Evolutionary conservation across 495 filamentous ascomycete genomes (phyloP).

Genomic region (Penicillium silybi): DNA sequence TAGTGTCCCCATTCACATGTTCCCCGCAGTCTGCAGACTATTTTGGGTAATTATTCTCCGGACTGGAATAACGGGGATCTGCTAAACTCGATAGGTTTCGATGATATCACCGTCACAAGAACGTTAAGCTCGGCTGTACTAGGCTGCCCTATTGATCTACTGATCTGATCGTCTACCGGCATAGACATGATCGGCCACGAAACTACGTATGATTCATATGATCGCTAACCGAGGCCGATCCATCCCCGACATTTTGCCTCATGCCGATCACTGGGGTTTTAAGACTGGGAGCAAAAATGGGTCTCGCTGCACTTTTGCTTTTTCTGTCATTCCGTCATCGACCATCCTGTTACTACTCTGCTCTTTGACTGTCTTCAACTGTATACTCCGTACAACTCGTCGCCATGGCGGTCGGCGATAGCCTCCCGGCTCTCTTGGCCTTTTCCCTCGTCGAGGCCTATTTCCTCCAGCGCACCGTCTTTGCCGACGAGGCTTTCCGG

Average conservation of each 20-base stretch:
- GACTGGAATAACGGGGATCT: neutral
- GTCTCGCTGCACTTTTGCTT: neutral
- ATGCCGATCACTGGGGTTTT: neutral
- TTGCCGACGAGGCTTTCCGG: slow-evolving; percentile 24
- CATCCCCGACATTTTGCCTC: neutral
- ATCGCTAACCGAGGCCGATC: neutral
- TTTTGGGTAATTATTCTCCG: neutral
- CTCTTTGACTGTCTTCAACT: neutral
- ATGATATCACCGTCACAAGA: neutral
- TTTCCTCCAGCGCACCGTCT: slow-evolving; percentile 27
- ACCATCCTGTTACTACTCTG: neutral
- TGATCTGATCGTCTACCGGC: no score
- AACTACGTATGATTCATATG: no score
- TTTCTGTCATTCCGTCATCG: neutral
- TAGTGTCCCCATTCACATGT: neutral
- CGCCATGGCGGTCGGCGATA: slow-evolving; percentile 12
- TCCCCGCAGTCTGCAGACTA: neutral
- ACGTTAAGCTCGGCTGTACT: neutral
- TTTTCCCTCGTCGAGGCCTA: slow-evolving; percentile 27
- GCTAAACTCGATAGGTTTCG: neutral
- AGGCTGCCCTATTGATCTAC: no score
- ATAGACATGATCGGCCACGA: no score
- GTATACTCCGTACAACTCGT: neutral
- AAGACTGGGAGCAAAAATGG: neutral
- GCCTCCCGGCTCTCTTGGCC: slow-evolving; percentile 12